Evolutionary conservation across 352 stramenopile genomes (phyloP).

Genomic region (Blastocystis sp.): DNA sequence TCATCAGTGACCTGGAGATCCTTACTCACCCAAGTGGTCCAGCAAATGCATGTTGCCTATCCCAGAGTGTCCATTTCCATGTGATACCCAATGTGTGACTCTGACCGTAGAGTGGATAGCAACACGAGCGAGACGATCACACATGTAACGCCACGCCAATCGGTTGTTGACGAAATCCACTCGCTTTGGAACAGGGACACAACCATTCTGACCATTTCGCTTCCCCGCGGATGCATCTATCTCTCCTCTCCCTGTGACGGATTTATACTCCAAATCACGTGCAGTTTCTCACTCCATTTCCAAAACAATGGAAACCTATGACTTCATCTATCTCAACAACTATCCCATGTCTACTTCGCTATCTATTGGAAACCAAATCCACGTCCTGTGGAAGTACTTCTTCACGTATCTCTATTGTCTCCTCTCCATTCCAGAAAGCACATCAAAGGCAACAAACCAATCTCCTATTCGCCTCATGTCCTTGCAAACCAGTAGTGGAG

Average conservation of each 20-base stretch:
- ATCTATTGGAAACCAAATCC: background rate
- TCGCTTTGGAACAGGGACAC: background rate
- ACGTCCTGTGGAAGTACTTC: background rate
- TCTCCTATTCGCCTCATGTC: background rate
- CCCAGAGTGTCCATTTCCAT: background rate
- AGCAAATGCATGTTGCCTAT: background rate
- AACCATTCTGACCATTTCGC: background rate
- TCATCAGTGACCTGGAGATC: background rate
- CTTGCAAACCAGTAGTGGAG: background rate
- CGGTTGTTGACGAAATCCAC: background rate
- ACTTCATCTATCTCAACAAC: slow-evolving; percentile 9
- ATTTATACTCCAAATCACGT: too few species aligned
- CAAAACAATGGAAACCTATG: background rate
- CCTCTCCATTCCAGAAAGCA: background rate
- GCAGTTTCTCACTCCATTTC: background rate
- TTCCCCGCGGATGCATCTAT: background rate
- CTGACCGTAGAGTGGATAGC: slow-evolving; percentile 10
- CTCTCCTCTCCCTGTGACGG: slow-evolving; percentile 4
- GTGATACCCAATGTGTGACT: background rate
- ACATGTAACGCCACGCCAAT: background rate
- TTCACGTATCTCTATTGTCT: background rate
- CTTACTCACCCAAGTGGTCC: background rate
- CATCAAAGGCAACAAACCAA: background rate
- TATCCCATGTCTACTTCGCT: slow-evolving; percentile 1
- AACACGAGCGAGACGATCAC: slow-evolving; percentile 6